These are phyloP conservation scores for Scheffersomyces illinoinensis DNA, from an alignment of 1,139 yeast genomes.

Conservation along the genomic window DNA sequence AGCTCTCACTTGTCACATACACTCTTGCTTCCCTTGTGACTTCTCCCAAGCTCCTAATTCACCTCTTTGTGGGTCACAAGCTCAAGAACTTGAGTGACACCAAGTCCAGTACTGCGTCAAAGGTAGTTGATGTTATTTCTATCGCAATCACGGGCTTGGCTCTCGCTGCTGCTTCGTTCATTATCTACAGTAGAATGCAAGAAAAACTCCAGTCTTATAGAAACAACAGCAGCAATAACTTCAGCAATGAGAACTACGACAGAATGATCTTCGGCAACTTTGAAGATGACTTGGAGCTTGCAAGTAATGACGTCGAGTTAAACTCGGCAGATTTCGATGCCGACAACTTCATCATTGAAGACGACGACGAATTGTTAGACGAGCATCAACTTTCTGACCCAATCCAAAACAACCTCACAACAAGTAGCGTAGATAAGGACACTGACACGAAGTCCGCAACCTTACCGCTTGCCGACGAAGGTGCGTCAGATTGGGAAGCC, in stretches of 20 bases:
- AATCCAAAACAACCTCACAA: background rate
- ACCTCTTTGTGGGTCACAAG: constrained; percentile 78
- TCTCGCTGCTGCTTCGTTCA: constrained; percentile 63
- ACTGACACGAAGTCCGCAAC: constrained; percentile 10
- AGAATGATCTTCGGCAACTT: constrained; percentile 42
- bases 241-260: constrained; percentile 23
- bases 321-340: constrained; percentile 36
- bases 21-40: constrained; percentile 71
- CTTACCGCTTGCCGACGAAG: background rate
- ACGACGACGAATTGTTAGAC: constrained; percentile 20
- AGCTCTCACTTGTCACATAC: constrained; percentile 61
- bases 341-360: constrained; percentile 38
- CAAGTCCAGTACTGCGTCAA: constrained; percentile 50
- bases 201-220: constrained; percentile 37
- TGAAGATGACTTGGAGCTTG: constrained; percentile 34
- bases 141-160: constrained; percentile 59
- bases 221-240: constrained; percentile 9
- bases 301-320: constrained; percentile 31
- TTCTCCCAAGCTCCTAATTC: constrained; percentile 78
- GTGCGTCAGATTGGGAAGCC: background rate
- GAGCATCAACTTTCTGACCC: background rate
- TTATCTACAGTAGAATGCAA: constrained; percentile 67
- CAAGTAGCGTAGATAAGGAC: background rate
- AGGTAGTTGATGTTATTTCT: constrained; percentile 62
- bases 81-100: constrained; percentile 67